Base-by-base conservation (phyloP, 208 protist genomes). In the Tetramitus jugosus region DNA sequence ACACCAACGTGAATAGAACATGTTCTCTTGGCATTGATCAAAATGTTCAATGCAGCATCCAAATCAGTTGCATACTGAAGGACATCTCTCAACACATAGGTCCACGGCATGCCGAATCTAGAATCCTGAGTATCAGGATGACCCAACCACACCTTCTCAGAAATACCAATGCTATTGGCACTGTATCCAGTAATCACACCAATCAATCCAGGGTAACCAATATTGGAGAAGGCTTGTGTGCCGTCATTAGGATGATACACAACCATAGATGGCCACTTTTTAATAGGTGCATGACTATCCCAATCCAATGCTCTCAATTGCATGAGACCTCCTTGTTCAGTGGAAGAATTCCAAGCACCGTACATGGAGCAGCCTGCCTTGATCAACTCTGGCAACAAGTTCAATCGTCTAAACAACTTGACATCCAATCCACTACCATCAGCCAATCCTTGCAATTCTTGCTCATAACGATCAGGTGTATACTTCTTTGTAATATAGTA, bases 281-380 rank as follows among this genome's bases (percentile, higher is more conserved):
- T 45, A 46, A 83, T 67, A 31, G 64, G 64, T 23, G 17, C 69
- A 64, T 80, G 8, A 4, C 40, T 40, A 61, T 79, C 75, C 62
- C 79, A 82, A 76, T 81, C 79, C 31, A 80, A 68, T 14, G 82
- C 79, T 49, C 82, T 72, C 17, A 85, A 52, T 56, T 85, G 82
- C 13, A 83, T n/a, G 8, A 81, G 35, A 14, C 7, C 74, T 14
- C 78, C 68, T 33, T 26, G 35, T 29, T 37, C 33, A 40, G 46
- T 56, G 8, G 78, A 71, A 40, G 6, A 6, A 13, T 23, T 33
- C 76, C 76, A 82, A 37, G 64, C 76, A 20, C 76, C 76, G 23
- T 64, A 53, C 72, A 80, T 79, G 0, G 60, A 65, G 60, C 74
- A 79, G 29, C 26, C 40, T 37, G 64, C 74, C 31, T 77, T 10